These are phyloP conservation scores for Linum trigynum DNA, from an alignment of 345 rosid species.

Conservation along the genomic window DNA sequence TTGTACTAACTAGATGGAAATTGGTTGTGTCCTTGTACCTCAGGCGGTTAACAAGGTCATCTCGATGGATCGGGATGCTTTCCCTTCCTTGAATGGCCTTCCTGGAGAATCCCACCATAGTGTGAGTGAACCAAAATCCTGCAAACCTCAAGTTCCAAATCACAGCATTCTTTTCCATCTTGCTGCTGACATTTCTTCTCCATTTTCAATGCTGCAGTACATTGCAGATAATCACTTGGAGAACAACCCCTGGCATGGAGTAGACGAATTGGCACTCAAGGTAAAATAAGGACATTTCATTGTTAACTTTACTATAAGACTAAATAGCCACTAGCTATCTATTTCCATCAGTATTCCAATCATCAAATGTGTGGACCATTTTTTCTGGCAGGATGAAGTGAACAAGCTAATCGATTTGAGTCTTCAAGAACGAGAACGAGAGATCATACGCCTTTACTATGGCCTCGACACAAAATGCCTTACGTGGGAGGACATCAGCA, in stretches of 20 bases:
- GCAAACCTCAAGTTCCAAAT: no score
- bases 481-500: conserved; percentile 98
- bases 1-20: no score
- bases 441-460: conserved; percentile 75
- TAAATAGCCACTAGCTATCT: no score
- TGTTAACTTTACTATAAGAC: background rate
- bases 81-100: conserved; percentile 75
- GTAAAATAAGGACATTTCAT: conserved; percentile 25
- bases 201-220: conserved; percentile 33
- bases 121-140: conserved; percentile 33
- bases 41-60: conserved; percentile 56
- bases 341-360: background rate
- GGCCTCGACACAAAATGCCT: conserved; percentile 73
- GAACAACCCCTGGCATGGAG: conserved; percentile 84
- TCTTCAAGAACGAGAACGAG: conserved; percentile 63
- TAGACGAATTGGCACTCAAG: conserved; percentile 81
- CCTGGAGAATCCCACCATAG: conserved; percentile 92
- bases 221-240: conserved; percentile 63
- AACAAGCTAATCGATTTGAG: conserved; percentile 50
- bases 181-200: background rate
- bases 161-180: background rate
- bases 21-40: no score
- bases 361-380: background rate
- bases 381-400: conserved; percentile 67
- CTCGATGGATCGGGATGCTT: conserved; percentile 88